Evolutionary conservation across 257 asterid species (phyloP).

Genomic region (Voacanga thouarsii): DNA sequence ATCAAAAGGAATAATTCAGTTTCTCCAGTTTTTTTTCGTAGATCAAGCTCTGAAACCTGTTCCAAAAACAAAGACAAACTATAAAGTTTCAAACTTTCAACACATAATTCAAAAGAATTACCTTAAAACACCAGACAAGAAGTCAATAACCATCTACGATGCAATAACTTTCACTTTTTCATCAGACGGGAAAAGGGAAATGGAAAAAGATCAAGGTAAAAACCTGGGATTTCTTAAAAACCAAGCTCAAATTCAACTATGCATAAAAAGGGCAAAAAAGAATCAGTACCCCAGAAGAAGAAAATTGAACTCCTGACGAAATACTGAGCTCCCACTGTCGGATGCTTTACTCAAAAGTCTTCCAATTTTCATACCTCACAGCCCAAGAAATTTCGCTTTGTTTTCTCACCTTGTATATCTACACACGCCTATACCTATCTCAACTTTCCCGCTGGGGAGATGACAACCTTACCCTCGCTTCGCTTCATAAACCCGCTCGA

Average conservation of each 20-base stretch:
- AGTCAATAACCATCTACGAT: background rate
- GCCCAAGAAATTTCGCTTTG: background rate
- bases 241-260: background rate
- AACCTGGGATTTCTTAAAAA: background rate
- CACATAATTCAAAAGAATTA: conserved; percentile 4
- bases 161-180: background rate
- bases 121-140: conserved; percentile 1
- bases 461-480: background rate
- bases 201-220: conserved; percentile 2
- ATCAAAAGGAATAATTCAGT: background rate
- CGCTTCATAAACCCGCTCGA: background rate
- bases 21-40: conserved; percentile 1
- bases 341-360: conserved; percentile 23
- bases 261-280: background rate
- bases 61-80: background rate
- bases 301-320: background rate
- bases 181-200: background rate
- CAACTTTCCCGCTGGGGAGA: background rate
- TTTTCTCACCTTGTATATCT: conserved; percentile 1
- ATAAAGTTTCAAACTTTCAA: background rate
- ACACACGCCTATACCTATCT: background rate
- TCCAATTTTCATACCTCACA: conserved; percentile 10
- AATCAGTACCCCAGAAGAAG: conserved; percentile 15
- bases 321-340: background rate
- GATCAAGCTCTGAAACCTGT: conserved; percentile 14